phyloP scores from a whole-genome alignment of 2,329 filamentous ascomycete genomes.

The Aphanoascus verrucosus region DNA sequence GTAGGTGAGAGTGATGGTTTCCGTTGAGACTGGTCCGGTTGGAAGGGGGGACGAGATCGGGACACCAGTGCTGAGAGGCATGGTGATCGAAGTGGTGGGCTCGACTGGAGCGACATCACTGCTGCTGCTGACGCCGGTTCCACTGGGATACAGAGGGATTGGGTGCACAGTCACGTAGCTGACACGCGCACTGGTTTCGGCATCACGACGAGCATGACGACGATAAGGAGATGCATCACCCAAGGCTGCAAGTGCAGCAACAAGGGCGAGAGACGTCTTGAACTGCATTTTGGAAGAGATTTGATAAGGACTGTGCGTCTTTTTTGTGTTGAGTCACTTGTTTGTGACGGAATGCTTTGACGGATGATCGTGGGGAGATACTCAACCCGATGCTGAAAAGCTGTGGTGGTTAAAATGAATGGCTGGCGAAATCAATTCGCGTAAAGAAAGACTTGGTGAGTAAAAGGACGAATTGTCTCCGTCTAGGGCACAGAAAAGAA shows the following conservation, averaged over 20 bases:
- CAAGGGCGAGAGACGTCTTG: conserved; percentile 28
- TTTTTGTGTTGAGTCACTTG: neutral
- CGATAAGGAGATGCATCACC: conserved; percentile 26
- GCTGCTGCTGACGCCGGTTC: neutral
- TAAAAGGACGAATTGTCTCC: conserved; percentile 13
- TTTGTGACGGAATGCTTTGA: conserved; percentile 6
- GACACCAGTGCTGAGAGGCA: neutral
- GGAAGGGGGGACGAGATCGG: neutral
- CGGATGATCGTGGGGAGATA: neutral
- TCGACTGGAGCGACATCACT: neutral
- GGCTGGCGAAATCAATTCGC: conserved; percentile 32
- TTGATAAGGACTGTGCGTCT: neutral
- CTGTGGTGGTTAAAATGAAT: conserved; percentile 14
- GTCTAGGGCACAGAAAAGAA: conserved; percentile 1
- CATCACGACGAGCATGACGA: conserved; percentile 9
- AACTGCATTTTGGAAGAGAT: conserved; percentile 27
- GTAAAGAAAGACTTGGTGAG: conserved; percentile 14
- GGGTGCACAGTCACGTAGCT: conserved; percentile 7
- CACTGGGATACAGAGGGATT: conserved; percentile 1
- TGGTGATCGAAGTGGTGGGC: neutral
- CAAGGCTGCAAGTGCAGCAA: conserved; percentile 28
- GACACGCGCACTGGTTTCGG: neutral
- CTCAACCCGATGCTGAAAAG: conserved; percentile 10
- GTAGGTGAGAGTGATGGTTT: conserved; percentile 30
- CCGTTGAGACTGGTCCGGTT: conserved; percentile 6